phyloP scores from a whole-genome alignment of 2,329 filamentous ascomycete genomes.

The Neofusicoccum umdonicola region DNA sequence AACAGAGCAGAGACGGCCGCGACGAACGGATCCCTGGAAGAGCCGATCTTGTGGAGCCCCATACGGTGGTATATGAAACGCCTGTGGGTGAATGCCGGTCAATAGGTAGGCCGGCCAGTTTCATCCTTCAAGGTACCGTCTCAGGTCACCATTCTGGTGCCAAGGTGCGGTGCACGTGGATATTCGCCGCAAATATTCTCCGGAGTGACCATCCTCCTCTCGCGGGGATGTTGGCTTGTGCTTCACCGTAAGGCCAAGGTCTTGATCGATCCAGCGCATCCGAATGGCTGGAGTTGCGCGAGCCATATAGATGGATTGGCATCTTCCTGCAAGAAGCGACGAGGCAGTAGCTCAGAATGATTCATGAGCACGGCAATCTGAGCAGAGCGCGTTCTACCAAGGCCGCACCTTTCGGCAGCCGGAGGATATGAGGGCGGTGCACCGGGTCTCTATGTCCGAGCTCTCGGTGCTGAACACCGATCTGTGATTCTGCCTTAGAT shows the following conservation, averaged over 20 bases:
- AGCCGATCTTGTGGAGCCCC: not conserved
- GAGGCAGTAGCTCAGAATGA: no score
- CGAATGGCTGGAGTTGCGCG: not conserved
- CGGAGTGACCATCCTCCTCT: not conserved
- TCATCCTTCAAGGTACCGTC: not conserved
- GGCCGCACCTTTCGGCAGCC: not conserved
- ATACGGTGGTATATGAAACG: not conserved
- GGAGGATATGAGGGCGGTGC: not conserved
- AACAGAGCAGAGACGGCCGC: not conserved
- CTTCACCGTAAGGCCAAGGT: not conserved
- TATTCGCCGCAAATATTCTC: conserved; percentile 4
- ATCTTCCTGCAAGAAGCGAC: not conserved
- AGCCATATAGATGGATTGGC: not conserved
- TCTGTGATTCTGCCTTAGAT: not conserved
- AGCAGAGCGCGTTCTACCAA: no score
- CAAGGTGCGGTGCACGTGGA: not conserved
- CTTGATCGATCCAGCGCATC: no score
- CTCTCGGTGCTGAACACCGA: not conserved
- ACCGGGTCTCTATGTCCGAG: not conserved
- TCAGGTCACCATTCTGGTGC: not conserved
- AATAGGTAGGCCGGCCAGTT: no score
- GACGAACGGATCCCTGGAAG: not conserved
- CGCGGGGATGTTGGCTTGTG: not conserved
- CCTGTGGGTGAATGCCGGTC: not conserved
- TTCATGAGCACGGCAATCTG: no score